Conservation (phyloP, 2,329 filamentous ascomycete genomes). For the Fusarium pseudocircinatum region DNA sequence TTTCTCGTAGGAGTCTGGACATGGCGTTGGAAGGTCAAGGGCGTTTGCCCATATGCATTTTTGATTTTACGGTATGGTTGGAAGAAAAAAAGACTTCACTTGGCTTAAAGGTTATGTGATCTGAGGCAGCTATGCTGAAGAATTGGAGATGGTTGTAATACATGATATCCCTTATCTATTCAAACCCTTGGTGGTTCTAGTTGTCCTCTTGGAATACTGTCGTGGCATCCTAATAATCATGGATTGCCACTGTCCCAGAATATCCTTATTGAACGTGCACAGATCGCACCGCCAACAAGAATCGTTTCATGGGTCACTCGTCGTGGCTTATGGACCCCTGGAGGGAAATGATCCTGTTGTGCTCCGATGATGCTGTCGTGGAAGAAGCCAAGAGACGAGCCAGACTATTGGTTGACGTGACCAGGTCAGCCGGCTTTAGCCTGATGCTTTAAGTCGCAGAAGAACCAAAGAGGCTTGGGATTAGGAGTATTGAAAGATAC, state of each 20-base stretch:
- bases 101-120: slow-evolving; percentile 18
- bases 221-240: neutral
- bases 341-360: slow-evolving; percentile 12
- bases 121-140: slow-evolving; percentile 16
- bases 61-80: slow-evolving; percentile 32
- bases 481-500: neutral
- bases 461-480: neutral
- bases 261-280: neutral
- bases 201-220: neutral
- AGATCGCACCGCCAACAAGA: neutral
- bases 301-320: neutral
- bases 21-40: slow-evolving; percentile 31
- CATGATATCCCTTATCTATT: slow-evolving; percentile 24
- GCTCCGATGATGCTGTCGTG: slow-evolving; percentile 15
- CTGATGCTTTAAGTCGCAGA: slow-evolving; percentile 4
- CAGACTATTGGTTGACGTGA: slow-evolving; percentile 30
- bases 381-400: neutral
- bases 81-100: slow-evolving; percentile 38
- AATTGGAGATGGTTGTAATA: slow-evolving; percentile 32
- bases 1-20: slow-evolving; percentile 24
- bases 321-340: neutral
- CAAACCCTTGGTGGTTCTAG: neutral
- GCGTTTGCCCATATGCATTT: slow-evolving; percentile 16
- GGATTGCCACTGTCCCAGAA: neutral
- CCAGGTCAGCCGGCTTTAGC: slow-evolving; percentile 29